Conservation (phyloP, 2,329 filamentous ascomycete species). For the Apiospora rasikravindrae region DNA sequence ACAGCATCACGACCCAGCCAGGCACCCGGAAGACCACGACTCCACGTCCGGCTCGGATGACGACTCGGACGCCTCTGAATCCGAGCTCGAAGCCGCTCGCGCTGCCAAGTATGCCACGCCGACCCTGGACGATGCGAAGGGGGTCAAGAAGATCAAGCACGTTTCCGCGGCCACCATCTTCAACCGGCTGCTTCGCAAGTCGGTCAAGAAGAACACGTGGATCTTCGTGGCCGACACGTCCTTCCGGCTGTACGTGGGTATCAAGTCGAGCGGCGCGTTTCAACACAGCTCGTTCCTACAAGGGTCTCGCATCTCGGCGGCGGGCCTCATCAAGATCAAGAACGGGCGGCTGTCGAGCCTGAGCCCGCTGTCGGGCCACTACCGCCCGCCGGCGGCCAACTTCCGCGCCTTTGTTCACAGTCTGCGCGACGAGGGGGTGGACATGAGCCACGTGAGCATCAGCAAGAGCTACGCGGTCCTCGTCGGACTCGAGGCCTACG, state of each 20-base stretch:
- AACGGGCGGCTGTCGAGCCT: slow-evolving; percentile 77
- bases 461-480: slow-evolving; percentile 83
- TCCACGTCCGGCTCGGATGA: slow-evolving; percentile 63
- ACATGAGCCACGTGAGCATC: slow-evolving; percentile 79
- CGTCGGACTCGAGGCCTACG: slow-evolving; percentile 81
- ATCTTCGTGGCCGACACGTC: slow-evolving; percentile 90
- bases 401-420: slow-evolving; percentile 81
- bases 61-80: slow-evolving; percentile 52
- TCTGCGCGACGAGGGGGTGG: slow-evolving; percentile 74
- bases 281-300: slow-evolving; percentile 91
- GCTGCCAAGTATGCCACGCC: slow-evolving; percentile 70
- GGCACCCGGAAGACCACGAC: slow-evolving; percentile 38
- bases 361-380: slow-evolving; percentile 78
- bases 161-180: slow-evolving; percentile 75
- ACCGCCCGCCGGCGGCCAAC: slow-evolving; percentile 81
- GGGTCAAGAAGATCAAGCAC: slow-evolving; percentile 60
- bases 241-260: slow-evolving; percentile 85
- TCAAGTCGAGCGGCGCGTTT: slow-evolving; percentile 87
- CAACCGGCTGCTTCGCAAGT: slow-evolving; percentile 78
- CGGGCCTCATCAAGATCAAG: slow-evolving; percentile 85
- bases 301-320: slow-evolving; percentile 79
- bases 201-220: slow-evolving; percentile 88
- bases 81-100: slow-evolving; percentile 62
- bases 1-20: slow-evolving; percentile 35
- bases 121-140: slow-evolving; percentile 64